Conservation (phyloP, 2,329 filamentous ascomycete genomes). For the Trichoderma endophyticum region DNA sequence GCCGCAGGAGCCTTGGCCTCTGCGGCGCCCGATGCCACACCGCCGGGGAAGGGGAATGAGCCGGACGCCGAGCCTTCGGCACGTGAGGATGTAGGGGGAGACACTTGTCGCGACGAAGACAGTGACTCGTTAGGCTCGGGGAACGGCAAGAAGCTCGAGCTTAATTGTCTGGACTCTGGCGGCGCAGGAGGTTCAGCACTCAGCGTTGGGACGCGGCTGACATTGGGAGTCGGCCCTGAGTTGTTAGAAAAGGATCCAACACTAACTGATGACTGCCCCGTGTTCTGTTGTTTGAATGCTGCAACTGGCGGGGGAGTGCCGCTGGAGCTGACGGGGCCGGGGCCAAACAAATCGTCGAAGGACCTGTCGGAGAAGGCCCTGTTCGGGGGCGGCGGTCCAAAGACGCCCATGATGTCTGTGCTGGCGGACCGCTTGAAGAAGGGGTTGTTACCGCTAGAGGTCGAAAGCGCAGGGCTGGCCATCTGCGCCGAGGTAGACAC, state of each 20-base stretch:
- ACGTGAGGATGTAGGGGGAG: conserved; percentile 57
- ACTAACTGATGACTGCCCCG: conserved; percentile 54
- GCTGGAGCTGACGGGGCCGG: conserved; percentile 49
- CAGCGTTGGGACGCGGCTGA: conserved; percentile 60
- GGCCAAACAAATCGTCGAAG: conserved; percentile 85
- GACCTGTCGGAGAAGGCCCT: conserved; percentile 58
- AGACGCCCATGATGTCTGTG: conserved; percentile 56
- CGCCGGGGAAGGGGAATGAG: conserved; percentile 26
- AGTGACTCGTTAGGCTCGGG: conserved; percentile 63
- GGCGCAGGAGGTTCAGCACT: conserved; percentile 58
- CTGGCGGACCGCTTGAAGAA: conserved; percentile 78
- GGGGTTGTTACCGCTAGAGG: conserved; percentile 80
- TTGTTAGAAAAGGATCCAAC: conserved; percentile 48
- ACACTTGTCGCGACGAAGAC: conserved; percentile 74
- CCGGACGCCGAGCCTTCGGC: conserved; percentile 49
- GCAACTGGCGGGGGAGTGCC: conserved; percentile 39
- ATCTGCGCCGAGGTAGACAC: conserved; percentile 49
- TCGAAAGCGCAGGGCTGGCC: conserved; percentile 66
- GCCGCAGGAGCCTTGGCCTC: conserved; percentile 25
- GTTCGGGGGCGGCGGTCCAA: conserved; percentile 46
- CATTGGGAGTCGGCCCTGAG: conserved; percentile 57
- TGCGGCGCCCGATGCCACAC: conserved; percentile 23
- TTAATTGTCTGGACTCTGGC: conserved; percentile 73
- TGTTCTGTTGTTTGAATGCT: conserved; percentile 52
- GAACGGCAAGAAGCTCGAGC: conserved; percentile 72